Base-by-base conservation (phyloP, 2,329 filamentous ascomycete species). In the Fusarium mundagurra region DNA sequence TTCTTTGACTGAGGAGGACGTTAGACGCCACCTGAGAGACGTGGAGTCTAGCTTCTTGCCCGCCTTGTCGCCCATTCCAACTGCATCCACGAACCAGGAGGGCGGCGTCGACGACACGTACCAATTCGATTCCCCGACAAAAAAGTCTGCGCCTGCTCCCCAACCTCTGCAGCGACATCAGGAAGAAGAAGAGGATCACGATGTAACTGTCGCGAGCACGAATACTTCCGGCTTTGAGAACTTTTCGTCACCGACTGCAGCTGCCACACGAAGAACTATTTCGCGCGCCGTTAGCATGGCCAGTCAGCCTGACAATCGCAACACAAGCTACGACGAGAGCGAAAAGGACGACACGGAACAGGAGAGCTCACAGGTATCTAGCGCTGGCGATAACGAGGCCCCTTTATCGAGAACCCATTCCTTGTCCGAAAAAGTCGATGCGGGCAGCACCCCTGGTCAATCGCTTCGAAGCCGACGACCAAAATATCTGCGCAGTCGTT, bases 41-140 rank as follows among this genome's bases (percentile, higher is more conserved):
- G 86, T 92, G 71, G 91, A 92, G 78, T 92, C 90, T 39, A 92
- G 90, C 82, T 92, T 92, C 77, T 79, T 91, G 62, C 87, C 88
- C 5, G 85, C 87, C 11, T 79, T 88, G 11, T 92, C 90, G 13
- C 90, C 90, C 18, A 85, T 91, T 53, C 85, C 85, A 41, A 83
- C 83, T 36, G 83, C 85, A 58, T 81, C 84, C 16, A 82, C 84
- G 39, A 83, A 83, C 72, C 72, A 48, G 43, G 68, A 72, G 27
- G 77, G 74, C 67, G 76, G 77, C 31, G 79, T 85, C 63, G 89
- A 91, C 81, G 90, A 91, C 79, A 90, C 89, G 31, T 92, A 86
- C 76, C 81, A 90, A 54, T 91, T 91, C 76, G 89, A 91, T 76
- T 82, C 82, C 50, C 81, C 81, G 13, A 78, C 78, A 27, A 81